Evolutionary conservation across 2,329 filamentous ascomycete genomes (phyloP).

Genomic region (Nigrospora oryzae): DNA sequence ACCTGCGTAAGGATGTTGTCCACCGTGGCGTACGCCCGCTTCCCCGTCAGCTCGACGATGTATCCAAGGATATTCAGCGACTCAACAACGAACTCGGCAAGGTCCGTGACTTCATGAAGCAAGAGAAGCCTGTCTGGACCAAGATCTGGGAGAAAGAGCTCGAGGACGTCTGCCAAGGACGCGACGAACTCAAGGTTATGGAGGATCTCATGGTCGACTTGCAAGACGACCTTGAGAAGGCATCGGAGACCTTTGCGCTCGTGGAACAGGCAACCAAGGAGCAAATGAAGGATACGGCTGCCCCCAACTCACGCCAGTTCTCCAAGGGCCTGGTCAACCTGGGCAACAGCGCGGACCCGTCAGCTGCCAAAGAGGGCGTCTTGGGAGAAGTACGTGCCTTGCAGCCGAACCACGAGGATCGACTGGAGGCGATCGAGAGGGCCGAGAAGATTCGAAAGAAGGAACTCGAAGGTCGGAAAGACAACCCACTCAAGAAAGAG

Average conservation of each 20-base stretch:
- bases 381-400: slow-evolving; percentile 88
- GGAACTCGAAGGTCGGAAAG: slow-evolving; percentile 70
- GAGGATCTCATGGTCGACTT: slow-evolving; percentile 91
- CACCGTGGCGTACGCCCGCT: slow-evolving; percentile 83
- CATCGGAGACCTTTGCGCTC: slow-evolving; percentile 82
- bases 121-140: slow-evolving; percentile 94
- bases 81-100: slow-evolving; percentile 84
- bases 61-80: slow-evolving; percentile 77
- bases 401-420: slow-evolving; percentile 87
- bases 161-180: slow-evolving; percentile 90
- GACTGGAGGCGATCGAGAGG: slow-evolving; percentile 93
- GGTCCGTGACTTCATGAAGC: slow-evolving; percentile 84
- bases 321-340: slow-evolving; percentile 48
- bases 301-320: slow-evolving; percentile 41
- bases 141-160: slow-evolving; percentile 99
- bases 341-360: slow-evolving; percentile 54
- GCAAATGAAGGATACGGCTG: slow-evolving; percentile 70
- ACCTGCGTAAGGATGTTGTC: slow-evolving; percentile 95
- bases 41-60: slow-evolving; percentile 79
- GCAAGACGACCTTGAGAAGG: slow-evolving; percentile 91
- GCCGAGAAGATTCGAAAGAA: slow-evolving; percentile 86
- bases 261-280: slow-evolving; percentile 98
- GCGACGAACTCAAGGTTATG: slow-evolving; percentile 90
- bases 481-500: slow-evolving; percentile 75
- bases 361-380: slow-evolving; percentile 80